Conservation (phyloP, 306 rosid species). For the Sicyos edulis region DNA sequence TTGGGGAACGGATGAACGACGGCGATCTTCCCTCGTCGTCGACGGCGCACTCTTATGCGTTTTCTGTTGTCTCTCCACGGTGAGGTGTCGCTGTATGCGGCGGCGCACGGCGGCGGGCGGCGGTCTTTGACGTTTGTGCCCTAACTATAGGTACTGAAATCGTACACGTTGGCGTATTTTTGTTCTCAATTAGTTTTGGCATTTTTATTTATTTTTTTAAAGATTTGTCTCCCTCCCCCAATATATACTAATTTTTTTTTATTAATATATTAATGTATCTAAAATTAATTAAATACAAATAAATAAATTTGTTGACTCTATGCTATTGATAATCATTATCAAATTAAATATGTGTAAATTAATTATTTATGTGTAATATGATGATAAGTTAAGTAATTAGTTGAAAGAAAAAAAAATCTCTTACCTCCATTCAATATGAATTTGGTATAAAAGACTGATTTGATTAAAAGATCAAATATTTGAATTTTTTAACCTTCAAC, state of each 20-base stretch:
- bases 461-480: too few relatives aligned
- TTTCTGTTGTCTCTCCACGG: conserved; percentile 2
- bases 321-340: too few relatives aligned
- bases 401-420: too few relatives aligned
- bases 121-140: not conserved
- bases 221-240: too few relatives aligned
- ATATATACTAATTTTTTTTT: not conserved
- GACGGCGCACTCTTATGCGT: not conserved
- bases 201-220: not conserved
- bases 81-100: not conserved
- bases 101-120: not conserved
- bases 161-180: not conserved
- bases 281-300: too few relatives aligned
- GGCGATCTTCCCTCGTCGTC: conserved; percentile 5
- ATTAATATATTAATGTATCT: not conserved
- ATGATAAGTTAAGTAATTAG: too few relatives aligned
- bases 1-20: conserved; percentile 20
- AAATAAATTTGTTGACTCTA: too few relatives aligned
- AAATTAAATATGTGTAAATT: too few relatives aligned
- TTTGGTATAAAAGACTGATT: too few relatives aligned
- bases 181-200: not conserved
- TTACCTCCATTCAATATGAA: too few relatives aligned
- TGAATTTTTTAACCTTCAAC: too few relatives aligned
- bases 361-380: too few relatives aligned
- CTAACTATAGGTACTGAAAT: not conserved